Evolutionary conservation across 1,284 basidiomycete genomes (phyloP), one percentile per base, ranked within the genome.

Genomic region (Rhodotorula sp.): DNA sequence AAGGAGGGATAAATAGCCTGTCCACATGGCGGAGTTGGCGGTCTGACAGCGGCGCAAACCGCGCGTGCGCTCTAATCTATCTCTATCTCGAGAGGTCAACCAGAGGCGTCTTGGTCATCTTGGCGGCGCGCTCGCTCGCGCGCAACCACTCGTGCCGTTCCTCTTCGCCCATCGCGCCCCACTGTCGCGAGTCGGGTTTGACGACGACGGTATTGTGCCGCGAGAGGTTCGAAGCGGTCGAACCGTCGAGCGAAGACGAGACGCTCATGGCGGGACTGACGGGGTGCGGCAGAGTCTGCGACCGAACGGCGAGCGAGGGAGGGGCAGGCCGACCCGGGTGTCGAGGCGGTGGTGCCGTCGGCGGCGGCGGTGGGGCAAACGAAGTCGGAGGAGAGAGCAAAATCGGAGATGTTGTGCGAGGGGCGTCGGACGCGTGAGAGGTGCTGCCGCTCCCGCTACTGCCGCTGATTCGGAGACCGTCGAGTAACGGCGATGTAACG

Each of bases 41-140:
- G 31, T 50, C 55, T 21, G 47, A 50, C 8, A 45, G 31, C 34
- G 38, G 38, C 38, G 38, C 38, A 43, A 14, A 43, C 10, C 38
- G 38, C 38, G 38, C 38, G 38, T 12, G 21, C 34, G 18, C n/a
- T 23, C 34, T 47, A 19, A 23, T 26, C 31, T 54, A 60, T n/a
- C 54, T 26, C 31, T 54, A 60, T n/a, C 54, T 50, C 52, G 66
- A 67, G 49, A 77, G 65, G 23, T 77, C 74, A 12, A 77, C 59
- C 4, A 77, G 60, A 8, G 74, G 64, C 62, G 70, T 66, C 45
- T 67, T 67, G 16, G 62, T 56, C 28, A 47, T 31, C 62, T 73
- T 72, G 16, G 73, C 73, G 43, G 65, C 60, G 28, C 57, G 65
- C 59, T 71, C 54, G 16, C 58, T 60, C 43, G 66, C 58, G 38